Evolutionary conservation across 2,329 filamentous ascomycete species (phyloP), one percentile per base, ranked within the genome.

Genomic region (Fusarium sp.): DNA sequence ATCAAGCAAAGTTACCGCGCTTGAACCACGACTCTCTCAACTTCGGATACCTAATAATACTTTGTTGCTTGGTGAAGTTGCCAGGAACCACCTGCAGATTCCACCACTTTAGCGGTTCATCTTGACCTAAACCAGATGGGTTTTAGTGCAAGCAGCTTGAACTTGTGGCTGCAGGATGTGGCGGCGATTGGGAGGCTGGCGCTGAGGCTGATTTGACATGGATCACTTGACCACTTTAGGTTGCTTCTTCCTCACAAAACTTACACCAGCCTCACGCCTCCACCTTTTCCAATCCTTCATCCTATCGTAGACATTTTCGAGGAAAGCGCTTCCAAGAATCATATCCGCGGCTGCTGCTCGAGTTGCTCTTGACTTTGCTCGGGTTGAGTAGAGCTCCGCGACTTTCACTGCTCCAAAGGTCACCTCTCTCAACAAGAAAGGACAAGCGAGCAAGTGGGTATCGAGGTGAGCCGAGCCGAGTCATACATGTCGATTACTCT

Each of bases 401-500:
- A 68, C 46, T 47, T 62, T 46, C 51, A 55, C 57, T 47, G 23
- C 61, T 62, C 47, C 55, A 44, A 62, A 59, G 46, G n/a, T 20
- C 37, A 28, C 10, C 23, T 28, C 33, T 50, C 33, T 50, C 61
- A 54, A 60, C 30, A 38, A 65, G 60, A 64, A 65, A 59, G 42
- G 54, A 62, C 55, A 70, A 50, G 56, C 54, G 69, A 45, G 69
- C 63, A 63, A 72, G 68, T 70, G 65, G 65, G 69, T 73, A 73
- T 69, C 60, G 74, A 70, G 67, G 67, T 70, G 67, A 78, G 76
- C 76, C 76, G 72, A 77, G 75, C 72, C 67, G 67, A 74, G 69
- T 73, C 65, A 74, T 76, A 76, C 74, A 76, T 74, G 62, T 74
- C 74, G 68, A 75, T 74, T 73, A 65, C 69, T 67, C 69, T 71